Percentiles rank a stretch among this genome's conserved stretches.
These are phyloP conservation scores for Arthroderma sp. DNA, from an alignment of 2,329 filamentous ascomycete species.

Conservation along the genomic window DNA sequence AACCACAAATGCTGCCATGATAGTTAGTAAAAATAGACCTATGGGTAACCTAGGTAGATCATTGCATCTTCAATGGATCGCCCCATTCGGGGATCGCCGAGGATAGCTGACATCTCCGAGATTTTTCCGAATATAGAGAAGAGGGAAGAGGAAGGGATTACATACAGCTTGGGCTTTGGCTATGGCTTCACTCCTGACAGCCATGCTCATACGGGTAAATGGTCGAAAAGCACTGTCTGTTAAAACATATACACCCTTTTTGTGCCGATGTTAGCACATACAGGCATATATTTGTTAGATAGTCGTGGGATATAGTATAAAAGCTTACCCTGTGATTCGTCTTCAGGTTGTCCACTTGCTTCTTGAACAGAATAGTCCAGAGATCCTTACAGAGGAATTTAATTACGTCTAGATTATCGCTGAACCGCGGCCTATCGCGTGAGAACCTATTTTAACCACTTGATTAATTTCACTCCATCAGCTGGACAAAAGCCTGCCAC, in stretches of 20 bases:
- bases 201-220: conserved; percentile 77
- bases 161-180: conserved; percentile 65
- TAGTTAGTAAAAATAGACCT: conserved; percentile 9
- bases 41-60: neutral
- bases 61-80: neutral
- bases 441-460: conserved; percentile 21
- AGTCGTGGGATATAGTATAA: conserved; percentile 2
- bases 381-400: conserved; percentile 98
- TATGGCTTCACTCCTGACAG: conserved; percentile 59
- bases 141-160: neutral
- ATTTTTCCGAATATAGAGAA: neutral
- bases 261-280: too few species aligned
- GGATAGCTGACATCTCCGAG: too few species aligned
- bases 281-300: too few species aligned
- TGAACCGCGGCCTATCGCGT: conserved; percentile 68
- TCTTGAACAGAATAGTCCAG: conserved; percentile 86
- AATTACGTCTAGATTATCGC: conserved; percentile 85
- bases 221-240: conserved; percentile 88
- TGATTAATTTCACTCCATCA: neutral
- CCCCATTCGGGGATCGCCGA: neutral
- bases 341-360: conserved; percentile 97
- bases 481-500: neutral
- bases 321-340: conserved; percentile 73
- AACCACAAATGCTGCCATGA: conserved; percentile 74
- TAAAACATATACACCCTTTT: conserved; percentile 80